Conservation (phyloP, 352 stramenopile genomes). For the Globisporangium echinulatum region DNA sequence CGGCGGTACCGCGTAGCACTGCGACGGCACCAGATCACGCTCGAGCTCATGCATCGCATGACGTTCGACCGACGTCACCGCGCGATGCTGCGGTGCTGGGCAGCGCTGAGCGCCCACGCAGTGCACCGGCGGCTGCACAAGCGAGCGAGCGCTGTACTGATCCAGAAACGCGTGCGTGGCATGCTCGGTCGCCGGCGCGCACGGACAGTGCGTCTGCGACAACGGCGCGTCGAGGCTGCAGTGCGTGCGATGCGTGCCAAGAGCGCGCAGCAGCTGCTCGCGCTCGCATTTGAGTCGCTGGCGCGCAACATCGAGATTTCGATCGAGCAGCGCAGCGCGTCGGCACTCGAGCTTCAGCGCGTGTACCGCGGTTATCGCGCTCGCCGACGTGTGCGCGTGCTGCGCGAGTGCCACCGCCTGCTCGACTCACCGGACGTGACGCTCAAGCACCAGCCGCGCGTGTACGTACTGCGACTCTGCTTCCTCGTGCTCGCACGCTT, state of each 20-base stretch:
- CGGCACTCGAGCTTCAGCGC: conserved; percentile 31
- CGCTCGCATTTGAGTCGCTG: conserved; percentile 24
- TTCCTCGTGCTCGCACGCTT: conserved; percentile 40
- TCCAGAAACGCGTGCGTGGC: conserved; percentile 43
- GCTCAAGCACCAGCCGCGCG: conserved; percentile 25
- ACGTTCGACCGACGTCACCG: conserved; percentile 29
- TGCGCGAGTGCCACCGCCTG: conserved; percentile 33
- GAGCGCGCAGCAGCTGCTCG: conserved; percentile 25
- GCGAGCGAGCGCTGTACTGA: conserved; percentile 28
- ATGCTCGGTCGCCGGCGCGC: conserved; percentile 29
- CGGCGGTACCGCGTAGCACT: conserved; percentile 33
- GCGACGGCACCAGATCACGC: conserved; percentile 34
- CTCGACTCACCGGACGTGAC: conserved; percentile 23
- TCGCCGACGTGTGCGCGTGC: conserved; percentile 27
- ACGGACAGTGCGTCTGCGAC: conserved; percentile 28
- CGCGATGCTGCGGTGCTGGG: conserved; percentile 27
- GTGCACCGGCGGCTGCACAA: conserved; percentile 43
- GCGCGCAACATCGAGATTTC: conserved; percentile 27
- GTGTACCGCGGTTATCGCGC: conserved; percentile 37
- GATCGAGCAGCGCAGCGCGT: conserved; percentile 13
- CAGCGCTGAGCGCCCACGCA: conserved; percentile 35
- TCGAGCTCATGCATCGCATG: conserved; percentile 40
- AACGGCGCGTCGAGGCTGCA: conserved; percentile 26
- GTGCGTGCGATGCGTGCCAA: conserved; percentile 28
- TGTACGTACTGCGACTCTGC: conserved; percentile 45